Evolutionary conservation across 2,329 filamentous ascomycete genomes (phyloP), one percentile per base, ranked within the genome.

Genomic region (Xylariaceae sp.): DNA sequence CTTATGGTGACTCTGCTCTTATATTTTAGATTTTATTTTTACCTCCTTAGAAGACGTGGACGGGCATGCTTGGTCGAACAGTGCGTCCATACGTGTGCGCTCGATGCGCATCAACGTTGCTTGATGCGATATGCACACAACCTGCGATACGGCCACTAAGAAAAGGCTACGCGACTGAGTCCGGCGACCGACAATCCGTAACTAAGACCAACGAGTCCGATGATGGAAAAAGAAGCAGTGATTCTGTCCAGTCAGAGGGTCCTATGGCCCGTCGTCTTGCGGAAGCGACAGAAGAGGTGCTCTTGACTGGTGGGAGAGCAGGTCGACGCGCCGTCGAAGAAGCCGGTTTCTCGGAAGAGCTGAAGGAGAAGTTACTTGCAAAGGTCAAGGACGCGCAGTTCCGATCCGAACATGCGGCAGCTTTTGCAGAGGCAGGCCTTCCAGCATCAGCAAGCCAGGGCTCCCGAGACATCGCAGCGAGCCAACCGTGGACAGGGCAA

Each of bases 401-500:
- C 66, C 72, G 74, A n/a, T 75, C 77, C 1, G 77, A 84, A 11
- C 70, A 84, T 66, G 73, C 78, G 0, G 64, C 73, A 0, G 77
- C 80, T 0, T 77, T 87, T 57, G 72, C 79, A 1, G 74, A 81
- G 62, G 78, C 78, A 1, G 75, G 73, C 2, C 68, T 85, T 47
- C 73, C 79, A 0, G 71, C 80, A 3, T 81, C 82, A n/a, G 86
- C 88, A 10, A 87, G 88, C 13, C 80, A 81, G 65, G 88, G 87
- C 10, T 88, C 88, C 1, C 81, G 85, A 61, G 83, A 88, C 53
- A 82, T 86, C 42, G 90, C 90, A 1, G 78, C 81, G 0, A 84
- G 86, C 5, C 76, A 81, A 59, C 81, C 88, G 1, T 99, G 94
- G 94, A 85, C 82, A 0, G 94, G 93, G 2, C 79, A 82, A 10